These are phyloP conservation scores for Volvox africanus DNA, from an alignment of 139 green algal genomes.

Conservation along the genomic window DNA sequence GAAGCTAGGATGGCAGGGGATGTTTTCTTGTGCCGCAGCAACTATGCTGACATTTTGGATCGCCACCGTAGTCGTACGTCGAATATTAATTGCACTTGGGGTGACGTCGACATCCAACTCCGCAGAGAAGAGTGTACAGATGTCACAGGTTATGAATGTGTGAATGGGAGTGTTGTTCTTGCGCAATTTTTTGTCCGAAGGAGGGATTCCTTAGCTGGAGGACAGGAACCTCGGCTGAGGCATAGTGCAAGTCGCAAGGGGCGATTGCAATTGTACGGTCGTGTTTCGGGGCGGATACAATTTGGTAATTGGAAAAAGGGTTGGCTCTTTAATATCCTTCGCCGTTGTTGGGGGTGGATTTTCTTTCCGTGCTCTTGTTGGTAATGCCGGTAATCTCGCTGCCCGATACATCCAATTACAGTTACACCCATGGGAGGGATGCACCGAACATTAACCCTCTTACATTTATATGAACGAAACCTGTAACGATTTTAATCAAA, in stretches of 20 bases:
- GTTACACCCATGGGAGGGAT: no score
- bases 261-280: neutral
- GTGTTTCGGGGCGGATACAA: neutral
- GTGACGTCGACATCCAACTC: neutral
- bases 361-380: no score
- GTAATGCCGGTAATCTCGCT: no score
- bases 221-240: no score
- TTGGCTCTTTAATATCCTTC: no score
- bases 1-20: slow-evolving; percentile 50
- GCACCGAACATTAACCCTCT: no score
- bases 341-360: no score
- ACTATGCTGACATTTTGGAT: slow-evolving; percentile 45
- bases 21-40: slow-evolving; percentile 47
- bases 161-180: neutral
- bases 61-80: neutral
- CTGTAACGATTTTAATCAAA: neutral
- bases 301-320: neutral
- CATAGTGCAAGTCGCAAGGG: neutral
- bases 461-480: neutral
- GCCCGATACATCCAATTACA: no score
- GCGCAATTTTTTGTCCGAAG: neutral
- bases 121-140: neutral
- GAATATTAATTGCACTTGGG: neutral
- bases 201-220: no score
- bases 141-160: neutral